Conservation (phyloP, 352 stramenopile genomes). For the Phytophthora foliorum region DNA sequence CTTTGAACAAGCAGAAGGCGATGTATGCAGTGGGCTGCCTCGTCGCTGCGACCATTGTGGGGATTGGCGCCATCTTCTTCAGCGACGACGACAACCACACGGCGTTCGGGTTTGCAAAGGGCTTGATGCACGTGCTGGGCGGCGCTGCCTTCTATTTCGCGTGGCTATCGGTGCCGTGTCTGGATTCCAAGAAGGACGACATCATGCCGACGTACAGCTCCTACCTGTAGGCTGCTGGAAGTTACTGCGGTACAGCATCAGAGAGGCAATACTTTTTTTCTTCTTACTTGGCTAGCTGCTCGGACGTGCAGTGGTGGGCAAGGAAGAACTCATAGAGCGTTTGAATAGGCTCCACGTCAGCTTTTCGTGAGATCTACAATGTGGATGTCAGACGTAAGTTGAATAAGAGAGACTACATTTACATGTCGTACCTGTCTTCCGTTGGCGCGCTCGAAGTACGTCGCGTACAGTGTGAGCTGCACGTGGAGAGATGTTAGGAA, state of each 20-base stretch:
- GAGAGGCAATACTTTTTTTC: background rate
- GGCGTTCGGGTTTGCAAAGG: constrained; percentile 67
- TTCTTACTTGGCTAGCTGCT: constrained; percentile 11
- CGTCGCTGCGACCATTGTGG: constrained; percentile 49
- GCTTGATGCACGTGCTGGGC: constrained; percentile 73
- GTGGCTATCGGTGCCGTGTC: constrained; percentile 78
- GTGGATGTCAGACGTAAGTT: constrained; percentile 10
- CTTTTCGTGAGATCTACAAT: constrained; percentile 42
- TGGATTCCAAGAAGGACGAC: constrained; percentile 89
- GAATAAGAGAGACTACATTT: constrained; percentile 18
- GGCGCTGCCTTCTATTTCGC: constrained; percentile 81
- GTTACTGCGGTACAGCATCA: too few species aligned
- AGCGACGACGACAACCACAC: constrained; percentile 48
- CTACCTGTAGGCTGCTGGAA: constrained; percentile 48
- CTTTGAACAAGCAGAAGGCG: constrained; percentile 66
- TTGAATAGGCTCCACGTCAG: constrained; percentile 43
- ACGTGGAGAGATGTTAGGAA: constrained; percentile 50
- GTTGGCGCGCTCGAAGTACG: constrained; percentile 59
- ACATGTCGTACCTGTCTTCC: constrained; percentile 45
- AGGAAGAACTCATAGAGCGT: constrained; percentile 54
- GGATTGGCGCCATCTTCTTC: constrained; percentile 64
- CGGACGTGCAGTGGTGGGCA: constrained; percentile 9
- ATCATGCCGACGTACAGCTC: constrained; percentile 75
- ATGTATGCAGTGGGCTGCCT: constrained; percentile 60
- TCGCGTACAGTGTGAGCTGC: constrained; percentile 61